Evolutionary conservation across 2,329 filamentous ascomycete genomes (phyloP), one percentile per base, ranked within the genome.

Genomic region (Pseudocercospora crystallina): DNA sequence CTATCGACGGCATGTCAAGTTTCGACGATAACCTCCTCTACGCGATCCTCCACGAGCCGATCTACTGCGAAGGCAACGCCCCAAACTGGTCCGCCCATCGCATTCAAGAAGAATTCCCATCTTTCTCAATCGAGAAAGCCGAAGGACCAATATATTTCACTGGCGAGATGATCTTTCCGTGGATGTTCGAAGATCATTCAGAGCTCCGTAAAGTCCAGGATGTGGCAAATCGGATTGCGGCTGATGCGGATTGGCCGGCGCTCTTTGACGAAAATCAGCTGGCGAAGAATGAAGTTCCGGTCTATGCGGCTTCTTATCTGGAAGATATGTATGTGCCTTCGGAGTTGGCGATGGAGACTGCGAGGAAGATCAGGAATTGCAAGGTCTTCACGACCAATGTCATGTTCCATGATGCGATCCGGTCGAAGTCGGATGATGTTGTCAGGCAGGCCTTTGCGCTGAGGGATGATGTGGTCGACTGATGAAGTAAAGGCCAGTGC

Each of bases 261-360:
- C 76, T 96, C 4, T 96, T 96, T 67, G 82, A 95, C 63, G 75
- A 82, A 55, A 80, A 81, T 46, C 85, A 88, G 69, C 76, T 96
- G 41, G 79, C 78, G 13, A 80, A 78, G 61, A 96, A 96, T 63
- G 77, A 84, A 51, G 89, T 96, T 0, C 91, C 92, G 0, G 83
- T 95, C 0, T 96, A 94, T 64, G 87, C 90, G 1, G 89, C 88
- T 1, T 86, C 83, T 2, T 97, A 87, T 61, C 69, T 89, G 4
- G 86, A 96, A 56, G 90, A 96, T 66, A 94, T 96, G 88, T 96
- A 95, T 64, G 91, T 97, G 29, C 87, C 95, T 64, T 87, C 82
- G 60, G 82, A 82, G 5, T 73, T 90, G 47, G 86, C 88, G 8
- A 79, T 81, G 61, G 82, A 87, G 61, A 95, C 90, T 12, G 89